Base-by-base conservation (phyloP, 2,329 filamentous ascomycete genomes). In the Plenodomus lindquistii region DNA sequence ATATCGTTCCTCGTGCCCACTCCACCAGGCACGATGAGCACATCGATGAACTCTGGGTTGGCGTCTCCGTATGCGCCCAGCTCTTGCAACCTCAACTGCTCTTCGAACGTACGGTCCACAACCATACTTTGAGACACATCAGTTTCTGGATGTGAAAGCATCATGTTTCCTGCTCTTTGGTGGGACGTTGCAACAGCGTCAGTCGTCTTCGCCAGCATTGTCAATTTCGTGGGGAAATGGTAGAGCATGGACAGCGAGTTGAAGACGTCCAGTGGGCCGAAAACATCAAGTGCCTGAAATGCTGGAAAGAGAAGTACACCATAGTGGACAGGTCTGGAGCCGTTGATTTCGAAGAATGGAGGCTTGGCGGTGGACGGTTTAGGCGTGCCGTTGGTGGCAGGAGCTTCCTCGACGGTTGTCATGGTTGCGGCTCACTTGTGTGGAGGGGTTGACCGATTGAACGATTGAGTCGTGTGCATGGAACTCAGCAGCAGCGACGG, bases 1-100 rank as follows among this genome's bases (percentile, higher is more conserved):
- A 61, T 47, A 1, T 69, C 57, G 13, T 55, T 59, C 16, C 73
- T 47, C 21, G 66, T 75, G 1, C 85, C 85, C 0, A 70, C 48
- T 0, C 85, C 85, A 1, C 86, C 85, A 0, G 86, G 86, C n/a
- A 89, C 73, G 20, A 89, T 70, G 15, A 89, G 76, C 3, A 87
- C 81, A 44, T 87, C 82, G 6, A 55, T 62, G 48, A 41, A 52
- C 19, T 48, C 52, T 7, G 46, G 40, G 13, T 37, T 43, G 9
- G 40, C 46, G 21, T 52, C 42, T 17, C 42, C 46, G 13, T 40
- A 16, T 10, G 20, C 17, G 9, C n/a, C 40, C 2, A 48, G 31
- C 38, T 55, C 46, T 46, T 60, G 57, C 4, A 59, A 48, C 15
- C 41, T 34, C 11, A 56, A 50, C 41, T 63, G 54, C 27, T 59